Evolutionary conservation across 371 early-diverging fungal genomes (phyloP).

Genomic region (Chytridium lagenaria): DNA sequence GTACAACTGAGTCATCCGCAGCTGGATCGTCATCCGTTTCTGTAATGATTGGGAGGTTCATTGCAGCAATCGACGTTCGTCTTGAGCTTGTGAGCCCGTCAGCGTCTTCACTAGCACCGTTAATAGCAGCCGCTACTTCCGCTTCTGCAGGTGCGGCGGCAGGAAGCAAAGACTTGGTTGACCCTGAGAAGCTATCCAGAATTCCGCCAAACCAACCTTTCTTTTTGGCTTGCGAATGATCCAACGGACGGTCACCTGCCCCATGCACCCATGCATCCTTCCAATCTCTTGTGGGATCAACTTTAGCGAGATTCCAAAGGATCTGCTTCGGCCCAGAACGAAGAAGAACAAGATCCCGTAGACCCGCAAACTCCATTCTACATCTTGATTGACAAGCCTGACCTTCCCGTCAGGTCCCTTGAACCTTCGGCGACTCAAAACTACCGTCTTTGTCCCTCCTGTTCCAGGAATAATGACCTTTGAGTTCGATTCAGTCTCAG

Average conservation of each 20-base stretch:
- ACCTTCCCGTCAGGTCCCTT: slow-evolving; percentile 48
- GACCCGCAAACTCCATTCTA: slow-evolving; percentile 62
- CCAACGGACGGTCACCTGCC: neutral
- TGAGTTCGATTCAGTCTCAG: slow-evolving; percentile 31
- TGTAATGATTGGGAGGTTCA: neutral
- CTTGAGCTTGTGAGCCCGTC: neutral
- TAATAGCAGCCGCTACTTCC: neutral
- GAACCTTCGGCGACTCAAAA: slow-evolving; percentile 4
- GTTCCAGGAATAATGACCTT: slow-evolving; percentile 30
- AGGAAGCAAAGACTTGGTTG: slow-evolving; percentile 7
- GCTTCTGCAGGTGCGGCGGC: neutral
- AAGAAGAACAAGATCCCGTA: slow-evolving; percentile 57
- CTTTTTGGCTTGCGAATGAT: neutral
- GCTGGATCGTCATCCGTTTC: slow-evolving; percentile 45
- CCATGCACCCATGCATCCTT: slow-evolving; percentile 8
- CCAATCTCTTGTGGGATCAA: slow-evolving; percentile 17
- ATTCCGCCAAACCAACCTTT: slow-evolving; percentile 28
- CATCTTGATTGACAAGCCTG: slow-evolving; percentile 59
- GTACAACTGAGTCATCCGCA: slow-evolving; percentile 49
- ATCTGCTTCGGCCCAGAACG: slow-evolving; percentile 39
- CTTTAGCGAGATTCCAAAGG: slow-evolving; percentile 33
- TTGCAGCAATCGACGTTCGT: neutral
- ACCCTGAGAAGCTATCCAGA: neutral
- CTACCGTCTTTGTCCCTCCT: slow-evolving; percentile 1
- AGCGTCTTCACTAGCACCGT: slow-evolving; percentile 1